These are phyloP conservation scores for Trichoderma gamsii DNA, from an alignment of 495 filamentous ascomycete species.

Conservation along the genomic window DNA sequence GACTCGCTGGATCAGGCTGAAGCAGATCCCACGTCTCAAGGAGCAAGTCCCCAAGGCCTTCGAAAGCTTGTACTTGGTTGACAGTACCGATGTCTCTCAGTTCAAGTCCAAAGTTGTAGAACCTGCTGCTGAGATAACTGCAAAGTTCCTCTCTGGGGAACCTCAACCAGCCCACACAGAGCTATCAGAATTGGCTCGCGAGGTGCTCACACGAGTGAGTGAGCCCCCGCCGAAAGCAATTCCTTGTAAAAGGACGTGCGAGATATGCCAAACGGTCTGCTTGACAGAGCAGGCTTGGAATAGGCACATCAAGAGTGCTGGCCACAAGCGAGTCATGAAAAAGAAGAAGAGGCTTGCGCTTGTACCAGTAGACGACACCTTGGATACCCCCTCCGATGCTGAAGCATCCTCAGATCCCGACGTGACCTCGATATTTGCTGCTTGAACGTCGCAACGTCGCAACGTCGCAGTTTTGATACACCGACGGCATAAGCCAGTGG, in stretches of 20 bases:
- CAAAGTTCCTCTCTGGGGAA: slow-evolving; percentile 50
- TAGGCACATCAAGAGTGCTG: slow-evolving; percentile 61
- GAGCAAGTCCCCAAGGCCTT: slow-evolving; percentile 43
- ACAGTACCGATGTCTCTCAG: slow-evolving; percentile 55
- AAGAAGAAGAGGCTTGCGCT: slow-evolving; percentile 27
- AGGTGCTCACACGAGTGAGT: slow-evolving; percentile 49
- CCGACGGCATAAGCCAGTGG: neutral
- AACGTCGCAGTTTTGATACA: no score
- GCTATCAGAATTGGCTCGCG: slow-evolving; percentile 54
- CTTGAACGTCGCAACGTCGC: no score
- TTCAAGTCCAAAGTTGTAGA: slow-evolving; percentile 56
- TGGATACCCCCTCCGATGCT: neutral
- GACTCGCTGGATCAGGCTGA: slow-evolving; percentile 77
- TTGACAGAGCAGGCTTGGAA: slow-evolving; percentile 69
- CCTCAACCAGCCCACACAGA: slow-evolving; percentile 54
- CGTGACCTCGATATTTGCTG: neutral
- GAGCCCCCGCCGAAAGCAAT: slow-evolving; percentile 26
- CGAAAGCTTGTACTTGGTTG: slow-evolving; percentile 62
- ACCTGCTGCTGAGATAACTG: slow-evolving; percentile 57
- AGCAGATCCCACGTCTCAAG: slow-evolving; percentile 60
- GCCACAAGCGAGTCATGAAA: slow-evolving; percentile 40
- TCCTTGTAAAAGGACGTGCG: slow-evolving; percentile 57
- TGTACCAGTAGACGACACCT: slow-evolving; percentile 19
- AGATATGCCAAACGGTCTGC: slow-evolving; percentile 63
- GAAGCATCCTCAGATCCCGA: slow-evolving; percentile 5